phyloP scores from a whole-genome alignment of 1,284 basidiomycete species.

The Malassezia psittaci region DNA sequence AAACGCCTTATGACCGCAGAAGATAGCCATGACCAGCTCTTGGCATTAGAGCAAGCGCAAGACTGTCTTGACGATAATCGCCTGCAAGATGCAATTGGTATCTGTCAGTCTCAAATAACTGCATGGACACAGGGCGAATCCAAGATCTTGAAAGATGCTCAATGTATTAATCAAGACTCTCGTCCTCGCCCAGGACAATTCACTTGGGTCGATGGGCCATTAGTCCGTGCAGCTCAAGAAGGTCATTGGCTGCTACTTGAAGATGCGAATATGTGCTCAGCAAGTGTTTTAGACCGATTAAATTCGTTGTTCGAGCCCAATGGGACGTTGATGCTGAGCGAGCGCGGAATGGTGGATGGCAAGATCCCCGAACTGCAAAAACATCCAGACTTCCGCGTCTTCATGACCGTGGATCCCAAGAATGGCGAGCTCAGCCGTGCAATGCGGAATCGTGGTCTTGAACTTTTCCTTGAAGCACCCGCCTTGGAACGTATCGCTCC shows the following conservation, averaged over 20 bases:
- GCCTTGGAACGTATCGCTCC: slow-evolving; percentile 3
- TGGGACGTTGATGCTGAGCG: slow-evolving; percentile 72
- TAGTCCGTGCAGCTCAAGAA: slow-evolving; percentile 71
- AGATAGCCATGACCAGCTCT: neutral
- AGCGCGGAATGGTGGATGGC: slow-evolving; percentile 74
- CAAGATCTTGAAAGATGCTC: neutral
- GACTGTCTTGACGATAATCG: neutral
- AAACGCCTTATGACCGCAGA: neutral
- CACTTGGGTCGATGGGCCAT: slow-evolving; percentile 92
- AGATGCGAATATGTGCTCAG: slow-evolving; percentile 85
- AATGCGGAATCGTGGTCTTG: slow-evolving; percentile 94
- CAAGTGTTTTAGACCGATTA: slow-evolving; percentile 89
- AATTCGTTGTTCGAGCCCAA: slow-evolving; percentile 88
- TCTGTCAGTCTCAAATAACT: neutral
- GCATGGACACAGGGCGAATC: neutral
- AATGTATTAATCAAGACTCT: neutral
- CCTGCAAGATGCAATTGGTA: neutral
- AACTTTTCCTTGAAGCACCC: slow-evolving; percentile 54
- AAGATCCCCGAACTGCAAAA: slow-evolving; percentile 66
- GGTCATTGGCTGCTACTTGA: slow-evolving; percentile 88
- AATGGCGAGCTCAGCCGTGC: slow-evolving; percentile 90
- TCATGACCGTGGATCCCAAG: slow-evolving; percentile 86
- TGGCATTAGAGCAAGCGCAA: neutral
- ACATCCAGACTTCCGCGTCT: slow-evolving; percentile 78
- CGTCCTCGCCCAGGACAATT: slow-evolving; percentile 56